Evolutionary conservation across 371 early-diverging fungal genomes (phyloP).

Genomic region (Mucor indicus): DNA sequence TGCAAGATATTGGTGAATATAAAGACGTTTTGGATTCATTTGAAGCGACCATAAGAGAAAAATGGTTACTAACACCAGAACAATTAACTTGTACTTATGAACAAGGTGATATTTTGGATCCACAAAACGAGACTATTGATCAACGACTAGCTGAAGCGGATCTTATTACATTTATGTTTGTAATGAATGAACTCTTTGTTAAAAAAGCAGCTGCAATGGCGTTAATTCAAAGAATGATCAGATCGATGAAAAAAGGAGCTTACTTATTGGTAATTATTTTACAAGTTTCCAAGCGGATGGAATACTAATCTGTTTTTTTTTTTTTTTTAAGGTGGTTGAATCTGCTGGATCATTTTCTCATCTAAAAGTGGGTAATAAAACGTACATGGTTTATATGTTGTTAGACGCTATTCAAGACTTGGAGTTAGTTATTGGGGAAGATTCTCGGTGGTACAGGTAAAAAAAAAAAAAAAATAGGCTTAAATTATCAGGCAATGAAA

Average conservation of each 20-base stretch:
- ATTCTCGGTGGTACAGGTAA: conserved; percentile 85
- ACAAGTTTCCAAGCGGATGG: not conserved
- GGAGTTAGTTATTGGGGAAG: conserved; percentile 61
- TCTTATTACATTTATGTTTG: conserved; percentile 85
- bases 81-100: conserved; percentile 36
- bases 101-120: conserved; percentile 48
- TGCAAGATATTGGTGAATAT: conserved; percentile 80
- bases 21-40: conserved; percentile 27
- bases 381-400: conserved; percentile 85
- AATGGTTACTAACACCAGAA: conserved; percentile 28
- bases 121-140: conserved; percentile 15
- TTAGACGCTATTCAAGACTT: conserved; percentile 80
- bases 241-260: conserved; percentile 63
- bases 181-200: conserved; percentile 87
- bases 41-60: conserved; percentile 28
- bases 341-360: conserved; percentile 94
- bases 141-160: conserved; percentile 57
- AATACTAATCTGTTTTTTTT: not conserved
- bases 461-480: not conserved
- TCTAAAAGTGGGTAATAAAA: conserved; percentile 67
- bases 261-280: conserved; percentile 61
- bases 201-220: conserved; percentile 74
- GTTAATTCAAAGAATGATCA: conserved; percentile 68
- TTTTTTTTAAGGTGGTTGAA: conserved; percentile 66
- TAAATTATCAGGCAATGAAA: not conserved